phyloP scores from a whole-genome alignment of 495 filamentous ascomycete species.

The Tuber microsphaerosporum region DNA sequence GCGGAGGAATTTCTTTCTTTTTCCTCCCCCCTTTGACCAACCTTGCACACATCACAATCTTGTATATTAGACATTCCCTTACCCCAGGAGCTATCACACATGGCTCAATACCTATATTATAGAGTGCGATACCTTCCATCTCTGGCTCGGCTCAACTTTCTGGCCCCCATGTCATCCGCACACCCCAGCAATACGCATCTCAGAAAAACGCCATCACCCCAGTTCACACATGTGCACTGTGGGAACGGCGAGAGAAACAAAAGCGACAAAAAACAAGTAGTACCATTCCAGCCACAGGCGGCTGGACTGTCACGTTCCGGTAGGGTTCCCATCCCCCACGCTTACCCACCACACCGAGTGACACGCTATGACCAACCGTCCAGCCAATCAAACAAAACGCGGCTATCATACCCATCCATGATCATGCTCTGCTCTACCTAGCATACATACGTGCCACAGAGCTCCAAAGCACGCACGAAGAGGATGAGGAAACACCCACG shows the following conservation, averaged over 20 bases:
- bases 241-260: neutral
- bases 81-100: neutral
- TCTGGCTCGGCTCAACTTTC: neutral
- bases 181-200: neutral
- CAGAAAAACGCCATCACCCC: neutral
- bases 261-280: neutral
- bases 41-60: neutral
- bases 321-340: neutral
- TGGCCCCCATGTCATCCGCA: neutral
- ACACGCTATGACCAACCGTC: neutral
- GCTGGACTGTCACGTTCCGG: neutral
- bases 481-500: neutral
- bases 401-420: neutral
- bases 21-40: neutral
- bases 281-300: neutral
- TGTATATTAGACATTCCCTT: neutral
- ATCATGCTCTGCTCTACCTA: neutral
- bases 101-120: neutral
- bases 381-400: neutral
- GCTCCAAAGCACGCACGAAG: neutral
- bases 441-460: neutral
- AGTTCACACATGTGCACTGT: neutral
- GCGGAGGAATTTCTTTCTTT: neutral
- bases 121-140: neutral
- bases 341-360: neutral